Percentiles rank a stretch among this genome's conserved stretches.
phyloP scores from a whole-genome alignment of 2,329 filamentous ascomycete genomes.

The Penicillium nordicum region DNA sequence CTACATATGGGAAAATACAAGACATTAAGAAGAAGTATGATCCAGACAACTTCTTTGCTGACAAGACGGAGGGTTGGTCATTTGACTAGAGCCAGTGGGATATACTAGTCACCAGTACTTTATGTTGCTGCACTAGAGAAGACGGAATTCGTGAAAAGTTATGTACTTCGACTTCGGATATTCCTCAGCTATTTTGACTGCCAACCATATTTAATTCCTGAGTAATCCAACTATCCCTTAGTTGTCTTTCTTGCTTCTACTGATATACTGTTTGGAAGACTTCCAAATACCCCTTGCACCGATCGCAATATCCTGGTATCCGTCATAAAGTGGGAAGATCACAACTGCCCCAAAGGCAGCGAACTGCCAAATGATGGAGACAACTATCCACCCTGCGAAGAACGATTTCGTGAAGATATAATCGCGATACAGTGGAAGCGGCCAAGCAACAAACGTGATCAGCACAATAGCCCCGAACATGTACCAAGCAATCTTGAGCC shows the following conservation, averaged over 20 bases:
- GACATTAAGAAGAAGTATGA: no score
- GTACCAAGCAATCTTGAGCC: constrained; percentile 42
- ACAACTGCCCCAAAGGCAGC: constrained; percentile 47
- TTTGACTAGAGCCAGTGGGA: no score
- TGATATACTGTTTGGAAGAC: constrained; percentile 1
- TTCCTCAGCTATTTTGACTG: neutral
- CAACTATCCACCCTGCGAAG: constrained; percentile 46
- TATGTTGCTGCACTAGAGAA: no score
- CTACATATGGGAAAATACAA: no score
- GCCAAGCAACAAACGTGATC: constrained; percentile 49
- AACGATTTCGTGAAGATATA: constrained; percentile 50
- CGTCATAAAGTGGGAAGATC: constrained; percentile 50
- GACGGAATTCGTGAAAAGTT: no score
- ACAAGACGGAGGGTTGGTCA: no score
- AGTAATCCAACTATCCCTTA: neutral
- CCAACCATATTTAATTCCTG: neutral
- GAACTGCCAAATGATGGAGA: constrained; percentile 51
- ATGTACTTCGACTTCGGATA: no score
- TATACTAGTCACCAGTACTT: no score
- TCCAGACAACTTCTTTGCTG: no score
- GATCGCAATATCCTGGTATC: constrained; percentile 40
- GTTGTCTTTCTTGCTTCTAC: neutral
- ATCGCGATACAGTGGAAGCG: constrained; percentile 49
- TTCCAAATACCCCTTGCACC: constrained; percentile 25
- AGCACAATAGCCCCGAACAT: constrained; percentile 45